A percentile compares a stretch with the other conserved stretches of the same genome.
Evolutionary conservation across 2,329 filamentous ascomycete genomes (phyloP).

Genomic region (Fusarium virguliforme): DNA sequence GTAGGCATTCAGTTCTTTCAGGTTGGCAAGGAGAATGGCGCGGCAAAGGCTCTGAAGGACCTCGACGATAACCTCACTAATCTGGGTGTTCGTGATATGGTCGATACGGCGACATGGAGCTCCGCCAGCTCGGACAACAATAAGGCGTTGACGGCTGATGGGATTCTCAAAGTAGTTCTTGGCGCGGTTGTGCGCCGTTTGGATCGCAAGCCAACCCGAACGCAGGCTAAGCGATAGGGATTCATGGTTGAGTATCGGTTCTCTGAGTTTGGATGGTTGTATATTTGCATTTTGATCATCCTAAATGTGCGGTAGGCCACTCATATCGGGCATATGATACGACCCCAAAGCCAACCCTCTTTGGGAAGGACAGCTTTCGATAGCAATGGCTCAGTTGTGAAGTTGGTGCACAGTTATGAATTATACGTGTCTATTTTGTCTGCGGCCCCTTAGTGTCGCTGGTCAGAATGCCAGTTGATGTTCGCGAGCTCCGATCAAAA

Average conservation of each 20-base stretch:
- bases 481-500: neutral
- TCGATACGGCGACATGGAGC: conserved; percentile 88
- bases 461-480: neutral
- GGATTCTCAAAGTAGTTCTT: conserved; percentile 86
- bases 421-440: neutral
- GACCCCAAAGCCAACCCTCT: neutral
- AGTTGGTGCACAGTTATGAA: neutral
- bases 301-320: neutral
- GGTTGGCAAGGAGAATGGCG: conserved; percentile 81
- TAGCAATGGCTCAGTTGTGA: neutral
- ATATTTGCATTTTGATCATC: neutral
- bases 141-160: conserved; percentile 73
- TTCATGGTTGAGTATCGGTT: neutral
- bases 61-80: conserved; percentile 80
- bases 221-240: neutral
- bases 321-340: neutral
- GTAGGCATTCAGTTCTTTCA: conserved; percentile 97
- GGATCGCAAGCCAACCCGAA: conserved; percentile 51
- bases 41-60: conserved; percentile 75
- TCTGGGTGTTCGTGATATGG: conserved; percentile 83
- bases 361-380: neutral
- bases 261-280: neutral
- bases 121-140: conserved; percentile 53
- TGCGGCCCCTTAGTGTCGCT: neutral
- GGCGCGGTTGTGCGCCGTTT: conserved; percentile 77